Conservation (phyloP, 2,329 filamentous ascomycete species). For the Achaetomium macrosporum region DNA sequence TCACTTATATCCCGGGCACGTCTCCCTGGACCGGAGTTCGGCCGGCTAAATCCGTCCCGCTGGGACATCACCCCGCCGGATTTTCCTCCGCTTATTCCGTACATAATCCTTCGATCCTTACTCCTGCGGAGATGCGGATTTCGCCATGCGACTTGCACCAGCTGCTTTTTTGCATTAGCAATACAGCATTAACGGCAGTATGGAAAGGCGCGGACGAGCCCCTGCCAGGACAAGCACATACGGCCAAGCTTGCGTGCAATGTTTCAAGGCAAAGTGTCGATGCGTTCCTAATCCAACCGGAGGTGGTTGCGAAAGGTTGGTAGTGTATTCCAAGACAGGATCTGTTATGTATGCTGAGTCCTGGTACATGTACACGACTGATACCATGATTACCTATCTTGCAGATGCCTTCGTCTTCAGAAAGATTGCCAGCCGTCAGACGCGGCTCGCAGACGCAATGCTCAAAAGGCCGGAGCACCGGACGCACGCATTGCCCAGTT, state of each 20-base stretch:
- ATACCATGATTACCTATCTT: neutral
- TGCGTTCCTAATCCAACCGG: neutral
- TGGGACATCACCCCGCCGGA: neutral
- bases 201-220: neutral
- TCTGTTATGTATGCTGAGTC: neutral
- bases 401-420: neutral
- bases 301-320: neutral
- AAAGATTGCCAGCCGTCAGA: neutral
- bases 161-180: neutral
- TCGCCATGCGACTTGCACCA: neutral
- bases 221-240: neutral
- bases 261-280: constrained; percentile 1
- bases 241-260: neutral
- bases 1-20: neutral
- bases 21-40: neutral
- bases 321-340: neutral
- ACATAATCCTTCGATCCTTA: neutral
- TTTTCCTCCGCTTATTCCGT: neutral
- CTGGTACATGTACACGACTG: neutral
- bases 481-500: neutral
- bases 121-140: neutral
- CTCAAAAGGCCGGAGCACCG: neutral
- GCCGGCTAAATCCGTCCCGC: neutral
- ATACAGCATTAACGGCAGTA: neutral
- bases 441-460: neutral